Base-by-base conservation (phyloP, 2,329 filamentous ascomycete genomes). In the Alternaria sp. region DNA sequence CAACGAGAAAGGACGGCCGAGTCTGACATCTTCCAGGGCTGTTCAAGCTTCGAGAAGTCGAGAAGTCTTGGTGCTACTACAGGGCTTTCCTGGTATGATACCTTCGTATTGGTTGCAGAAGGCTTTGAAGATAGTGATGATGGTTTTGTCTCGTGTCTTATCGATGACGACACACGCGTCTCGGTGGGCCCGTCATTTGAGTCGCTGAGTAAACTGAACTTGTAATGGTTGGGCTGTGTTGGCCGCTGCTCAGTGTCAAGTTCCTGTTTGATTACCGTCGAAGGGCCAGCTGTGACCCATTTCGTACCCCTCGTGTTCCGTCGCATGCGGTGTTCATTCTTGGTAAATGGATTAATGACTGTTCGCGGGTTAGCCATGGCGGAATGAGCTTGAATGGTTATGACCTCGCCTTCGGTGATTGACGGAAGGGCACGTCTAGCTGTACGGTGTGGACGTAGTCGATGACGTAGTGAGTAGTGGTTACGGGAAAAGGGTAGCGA, bases 321-420 rank as follows among this genome's bases (percentile, higher is more conserved):
- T 19, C 54, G 52, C 53, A 67, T 51, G 21, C 28, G 45, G 11
- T 45, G 40, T n/a, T 53, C 55, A 9, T 61, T 47, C 47, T 54
- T 66, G 7, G 61, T 57, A 19, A 63, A 66, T 4, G 67, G 50
- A 8, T 62, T 64, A 0, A 28, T 40, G 25, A 65, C 45, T 63
- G 13, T 50, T 49, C 32, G 45, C 17, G 40, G 26, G 25, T 54
- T 51, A 52, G 30, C 28, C 63, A 64, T 63, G 6, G 21, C 25
- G 12, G n/a, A 21, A 7, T 19, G 26, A 23, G 23, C 13, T 26
- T 32, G 13, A 26, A 25, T 5, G 7, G 3, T 21, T 51, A 25
- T 13, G 23, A 49, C 45, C 32, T 43, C 17, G 12, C 47, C 5
- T 46, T 32, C 15, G 17, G 49, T 6, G 13, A 5, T 7, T 52